Conservation (phyloP, 1,139 yeast species). For the Candida tetrigidarum region DNA sequence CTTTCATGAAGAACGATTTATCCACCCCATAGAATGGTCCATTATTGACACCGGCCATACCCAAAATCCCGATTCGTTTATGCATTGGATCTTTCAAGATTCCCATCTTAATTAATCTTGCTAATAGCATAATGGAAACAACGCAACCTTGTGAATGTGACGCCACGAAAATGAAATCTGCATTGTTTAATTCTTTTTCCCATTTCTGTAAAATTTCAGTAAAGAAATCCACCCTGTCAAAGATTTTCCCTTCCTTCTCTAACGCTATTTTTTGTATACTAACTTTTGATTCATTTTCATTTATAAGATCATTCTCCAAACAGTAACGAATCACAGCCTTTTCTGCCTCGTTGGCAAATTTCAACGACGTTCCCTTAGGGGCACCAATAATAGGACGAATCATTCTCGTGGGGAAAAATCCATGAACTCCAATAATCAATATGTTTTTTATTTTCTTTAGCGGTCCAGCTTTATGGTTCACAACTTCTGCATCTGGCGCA, state of each 20-base stretch:
- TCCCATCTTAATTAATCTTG: constrained; percentile 72
- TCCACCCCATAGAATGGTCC: constrained; percentile 95
- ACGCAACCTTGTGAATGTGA: constrained; percentile 98
- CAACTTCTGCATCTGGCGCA: constrained; percentile 27
- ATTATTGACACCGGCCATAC: constrained; percentile 94
- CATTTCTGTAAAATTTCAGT: constrained; percentile 73
- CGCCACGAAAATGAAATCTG: constrained; percentile 87
- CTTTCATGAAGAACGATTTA: constrained; percentile 79
- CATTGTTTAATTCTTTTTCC: constrained; percentile 68
- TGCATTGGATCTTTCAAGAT: constrained; percentile 52
- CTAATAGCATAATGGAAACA: constrained; percentile 78
- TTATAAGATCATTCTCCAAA: constrained; percentile 51
- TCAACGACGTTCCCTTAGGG: constrained; percentile 90
- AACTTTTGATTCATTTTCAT: constrained; percentile 44
- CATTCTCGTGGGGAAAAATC: constrained; percentile 89
- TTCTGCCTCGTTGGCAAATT: constrained; percentile 88
- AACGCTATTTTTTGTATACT: constrained; percentile 88
- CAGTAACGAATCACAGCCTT: constrained; percentile 77
- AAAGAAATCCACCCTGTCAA: constrained; percentile 83
- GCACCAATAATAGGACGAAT: constrained; percentile 87
- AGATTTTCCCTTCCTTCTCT: constrained; percentile 90
- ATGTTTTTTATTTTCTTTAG: constrained; percentile 51
- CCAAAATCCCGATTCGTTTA: constrained; percentile 72
- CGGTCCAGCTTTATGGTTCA: constrained; percentile 35
- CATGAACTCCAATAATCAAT: constrained; percentile 91